Percentiles rank a stretch among this genome's conserved stretches.
phyloP scores from a whole-genome alignment of 169 alveolate genomes.

The Cryptosporidium xiaoi region DNA sequence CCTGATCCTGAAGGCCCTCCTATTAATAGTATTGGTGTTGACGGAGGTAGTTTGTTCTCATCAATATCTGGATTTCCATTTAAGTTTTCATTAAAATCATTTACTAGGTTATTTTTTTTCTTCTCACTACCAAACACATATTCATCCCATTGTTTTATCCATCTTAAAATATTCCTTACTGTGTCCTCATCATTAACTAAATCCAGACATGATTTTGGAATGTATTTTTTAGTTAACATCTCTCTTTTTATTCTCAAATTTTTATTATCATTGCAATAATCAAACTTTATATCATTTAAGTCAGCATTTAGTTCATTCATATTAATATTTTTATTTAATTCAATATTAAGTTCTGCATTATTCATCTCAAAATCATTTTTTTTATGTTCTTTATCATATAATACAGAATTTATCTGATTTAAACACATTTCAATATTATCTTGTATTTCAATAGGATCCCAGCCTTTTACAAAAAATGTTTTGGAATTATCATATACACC shows the following conservation, averaged over 20 bases:
- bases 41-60: constrained; percentile 19
- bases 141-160: constrained; percentile 87
- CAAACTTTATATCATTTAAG: background rate
- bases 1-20: constrained; percentile 88
- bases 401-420: too few species aligned
- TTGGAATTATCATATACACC: constrained; percentile 11
- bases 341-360: too few species aligned
- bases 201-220: constrained; percentile 79
- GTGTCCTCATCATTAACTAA: constrained; percentile 81
- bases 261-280: background rate
- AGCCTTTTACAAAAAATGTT: constrained; percentile 25
- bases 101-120: background rate
- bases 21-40: constrained; percentile 76
- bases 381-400: too few species aligned
- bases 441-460: constrained; percentile 23
- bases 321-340: too few species aligned
- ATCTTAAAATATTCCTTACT: constrained; percentile 82
- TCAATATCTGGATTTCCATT: background rate
- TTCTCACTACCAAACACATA: constrained; percentile 67
- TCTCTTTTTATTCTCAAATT: background rate
- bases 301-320: background rate
- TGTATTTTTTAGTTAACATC: constrained; percentile 74
- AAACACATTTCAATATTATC: background rate
- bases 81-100: background rate
- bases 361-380: too few species aligned